These are phyloP conservation scores for Heterobasidion annosum DNA, from an alignment of 1,284 basidiomycete species.

Conservation along the genomic window DNA sequence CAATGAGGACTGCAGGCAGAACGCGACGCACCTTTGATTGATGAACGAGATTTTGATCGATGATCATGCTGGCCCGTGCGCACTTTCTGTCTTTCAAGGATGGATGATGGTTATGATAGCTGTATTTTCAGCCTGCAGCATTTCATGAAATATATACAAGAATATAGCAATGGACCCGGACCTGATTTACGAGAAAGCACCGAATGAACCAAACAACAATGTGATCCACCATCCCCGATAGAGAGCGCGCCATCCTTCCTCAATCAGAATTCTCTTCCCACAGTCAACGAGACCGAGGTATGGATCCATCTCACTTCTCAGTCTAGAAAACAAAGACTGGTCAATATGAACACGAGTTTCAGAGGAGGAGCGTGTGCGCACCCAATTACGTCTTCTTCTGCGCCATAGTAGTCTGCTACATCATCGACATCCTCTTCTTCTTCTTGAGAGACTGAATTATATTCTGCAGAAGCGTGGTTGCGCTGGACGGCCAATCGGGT, in stretches of 20 bases:
- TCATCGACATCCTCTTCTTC: constrained; percentile 64
- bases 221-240: constrained; percentile 90
- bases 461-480: constrained; percentile 67
- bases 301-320: constrained; percentile 81
- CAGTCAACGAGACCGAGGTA: constrained; percentile 77
- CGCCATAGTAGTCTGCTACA: constrained; percentile 58
- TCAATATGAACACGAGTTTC: background rate
- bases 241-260: constrained; percentile 72
- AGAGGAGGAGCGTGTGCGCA: constrained; percentile 18
- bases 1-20: no score
- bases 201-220: constrained; percentile 33
- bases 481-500: constrained; percentile 80
- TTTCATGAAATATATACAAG: background rate
- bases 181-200: constrained; percentile 9
- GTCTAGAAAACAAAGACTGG: constrained; percentile 23
- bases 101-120: no score
- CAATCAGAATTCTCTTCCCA: constrained; percentile 70
- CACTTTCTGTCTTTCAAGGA: no score
- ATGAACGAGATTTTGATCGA: no score
- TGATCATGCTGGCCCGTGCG: no score
- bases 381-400: constrained; percentile 86
- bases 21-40: no score
- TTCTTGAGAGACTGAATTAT: constrained; percentile 64
- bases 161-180: background rate
- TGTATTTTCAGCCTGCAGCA: background rate